Base-by-base conservation (phyloP, 2,329 filamentous ascomycete genomes). In the Clonostachys solani region DNA sequence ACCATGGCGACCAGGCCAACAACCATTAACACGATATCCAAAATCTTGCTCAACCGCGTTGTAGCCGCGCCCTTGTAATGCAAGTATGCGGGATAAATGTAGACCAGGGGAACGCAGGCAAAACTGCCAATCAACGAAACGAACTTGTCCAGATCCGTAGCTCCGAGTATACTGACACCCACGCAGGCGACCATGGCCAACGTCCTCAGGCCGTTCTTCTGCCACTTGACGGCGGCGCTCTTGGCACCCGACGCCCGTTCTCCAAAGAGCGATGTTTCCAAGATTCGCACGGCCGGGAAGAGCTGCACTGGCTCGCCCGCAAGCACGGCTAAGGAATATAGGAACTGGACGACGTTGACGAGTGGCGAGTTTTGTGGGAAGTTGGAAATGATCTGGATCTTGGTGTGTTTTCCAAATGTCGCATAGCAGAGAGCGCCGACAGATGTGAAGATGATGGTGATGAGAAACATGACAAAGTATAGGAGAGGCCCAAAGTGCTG, bases 381-480 rank as follows among this genome's bases (percentile, higher is more conserved):
- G 63, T 89, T 89, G 66, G 83, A 82, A 60, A 90, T 88, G 64
- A 90, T 80, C 58, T 89, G 84, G 49, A 87, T 88, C 57, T 80
- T 77, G 9, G 86, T 89, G 47, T 75, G 64, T 47, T 77, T 73
- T 44, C 86, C 86, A 59, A 89, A 89, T 0, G 85, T 86, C 15
- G 83, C 85, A 61, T 90, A 90, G 62, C 84, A 88, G 18, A 90
- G 75, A 1, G 82, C 81, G 37, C 86, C 86, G 16, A 89, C 81
- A 0, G 83, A 85, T 2, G 83, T 86, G 65, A 87, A 90, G 55
- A 89, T 78, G 52, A 84, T 62, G 5, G 86, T 89, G 60, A 89
- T 87, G 63, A 89, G 73, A 50, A 83, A 59, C 86, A 90, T 89
- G 63, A 90, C 81, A 12, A 80, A 54, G 50, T 75, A 85, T 2